Conservation (phyloP, 139 green algal species). For the Marvania coccoides region DNA sequence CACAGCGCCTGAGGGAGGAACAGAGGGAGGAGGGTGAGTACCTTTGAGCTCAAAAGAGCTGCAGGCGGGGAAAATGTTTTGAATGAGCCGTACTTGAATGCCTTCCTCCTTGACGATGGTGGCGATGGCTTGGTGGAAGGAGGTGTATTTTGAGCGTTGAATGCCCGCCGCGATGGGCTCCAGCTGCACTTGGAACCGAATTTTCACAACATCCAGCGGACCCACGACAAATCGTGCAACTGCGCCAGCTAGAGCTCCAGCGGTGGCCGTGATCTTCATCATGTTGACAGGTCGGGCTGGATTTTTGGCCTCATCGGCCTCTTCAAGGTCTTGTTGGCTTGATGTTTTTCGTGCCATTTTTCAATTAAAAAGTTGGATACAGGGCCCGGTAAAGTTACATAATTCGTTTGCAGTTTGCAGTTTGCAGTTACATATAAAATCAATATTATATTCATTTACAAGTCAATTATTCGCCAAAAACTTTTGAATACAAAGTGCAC, state of each 20-base stretch:
- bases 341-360: too few species aligned
- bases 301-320: too few species aligned
- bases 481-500: too few species aligned
- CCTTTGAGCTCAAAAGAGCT: neutral
- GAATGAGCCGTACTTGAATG: constrained; percentile 45
- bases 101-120: constrained; percentile 88
- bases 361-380: too few species aligned
- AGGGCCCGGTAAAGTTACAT: too few species aligned
- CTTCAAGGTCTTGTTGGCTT: too few species aligned
- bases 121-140: constrained; percentile 67
- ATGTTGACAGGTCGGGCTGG: too few species aligned
- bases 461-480: too few species aligned
- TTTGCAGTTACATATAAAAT: too few species aligned
- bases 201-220: constrained; percentile 96
- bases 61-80: too few species aligned
- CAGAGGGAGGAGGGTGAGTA: neutral
- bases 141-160: constrained; percentile 73
- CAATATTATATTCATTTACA: too few species aligned
- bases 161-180: constrained; percentile 32
- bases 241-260: constrained; percentile 75
- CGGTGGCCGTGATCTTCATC: constrained; percentile 14
- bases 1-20: constrained; percentile 73
- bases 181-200: constrained; percentile 88
- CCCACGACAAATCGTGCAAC: constrained; percentile 72
- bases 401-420: too few species aligned